phyloP scores from a whole-genome alignment of 768 basidiomycete species.

The Lentinula guzmanii region DNA sequence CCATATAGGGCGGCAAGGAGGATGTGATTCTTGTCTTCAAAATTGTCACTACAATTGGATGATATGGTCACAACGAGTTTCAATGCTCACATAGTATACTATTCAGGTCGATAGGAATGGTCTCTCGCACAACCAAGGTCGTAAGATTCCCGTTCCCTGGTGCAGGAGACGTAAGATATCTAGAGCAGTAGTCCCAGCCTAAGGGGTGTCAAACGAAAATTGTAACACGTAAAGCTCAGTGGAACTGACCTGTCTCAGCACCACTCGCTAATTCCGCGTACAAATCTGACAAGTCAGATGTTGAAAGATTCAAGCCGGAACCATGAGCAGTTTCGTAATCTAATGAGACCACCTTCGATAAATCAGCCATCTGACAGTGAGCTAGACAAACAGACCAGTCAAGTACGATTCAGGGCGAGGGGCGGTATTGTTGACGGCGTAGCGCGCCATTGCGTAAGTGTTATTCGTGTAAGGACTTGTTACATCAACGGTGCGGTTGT shows the following conservation, averaged over 20 bases:
- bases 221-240: neutral
- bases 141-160: constrained; percentile 51
- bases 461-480: constrained; percentile 65
- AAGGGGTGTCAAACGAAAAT: neutral
- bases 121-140: constrained; percentile 63
- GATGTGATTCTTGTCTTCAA: constrained; percentile 55
- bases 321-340: constrained; percentile 81
- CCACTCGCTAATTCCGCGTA: constrained; percentile 87
- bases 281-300: constrained; percentile 51
- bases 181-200: constrained; percentile 50
- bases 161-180: constrained; percentile 35
- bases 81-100: constrained; percentile 68
- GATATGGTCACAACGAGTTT: neutral
- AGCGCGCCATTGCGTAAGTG: constrained; percentile 63
- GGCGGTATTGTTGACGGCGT: constrained; percentile 75
- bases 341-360: constrained; percentile 19
- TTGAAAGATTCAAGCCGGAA: constrained; percentile 50
- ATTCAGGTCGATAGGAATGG: constrained; percentile 75
- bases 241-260: constrained; percentile 66
- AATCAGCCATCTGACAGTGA: neutral
- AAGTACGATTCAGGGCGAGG: constrained; percentile 86
- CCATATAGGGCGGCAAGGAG: constrained; percentile 56
- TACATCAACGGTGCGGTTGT: constrained; percentile 64
- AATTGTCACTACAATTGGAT: neutral
- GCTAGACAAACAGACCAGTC: constrained; percentile 31